These are phyloP conservation scores for Triticum timopheevii DNA, from an alignment of 176 grass and related monocot genomes.

Conservation along the genomic window DNA sequence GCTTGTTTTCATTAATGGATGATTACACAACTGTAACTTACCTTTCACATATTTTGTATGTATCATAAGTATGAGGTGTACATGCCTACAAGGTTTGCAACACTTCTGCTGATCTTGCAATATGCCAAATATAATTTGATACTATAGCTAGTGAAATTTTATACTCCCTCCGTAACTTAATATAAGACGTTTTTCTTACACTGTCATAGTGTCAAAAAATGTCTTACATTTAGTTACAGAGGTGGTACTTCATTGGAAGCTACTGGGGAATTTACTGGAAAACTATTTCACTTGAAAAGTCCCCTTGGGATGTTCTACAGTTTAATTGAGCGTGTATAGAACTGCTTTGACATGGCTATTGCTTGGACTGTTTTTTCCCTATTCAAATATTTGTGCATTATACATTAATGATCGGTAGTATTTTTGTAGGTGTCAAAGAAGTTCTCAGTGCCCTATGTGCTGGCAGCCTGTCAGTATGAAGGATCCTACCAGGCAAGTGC, in stretches of 20 bases:
- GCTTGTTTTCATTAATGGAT: slow-evolving; percentile 1
- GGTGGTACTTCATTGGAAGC: background rate
- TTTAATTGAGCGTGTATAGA: background rate
- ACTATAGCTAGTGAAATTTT: background rate
- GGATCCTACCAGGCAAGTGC: slow-evolving; percentile 76
- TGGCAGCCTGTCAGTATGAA: slow-evolving; percentile 86
- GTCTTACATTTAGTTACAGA: too few species aligned
- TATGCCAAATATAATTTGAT: background rate
- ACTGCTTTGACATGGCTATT: background rate
- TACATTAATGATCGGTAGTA: slow-evolving; percentile 21
- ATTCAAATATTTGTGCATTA: slow-evolving; percentile 21
- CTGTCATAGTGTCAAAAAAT: too few species aligned
- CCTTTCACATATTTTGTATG: background rate
- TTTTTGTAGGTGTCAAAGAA: slow-evolving; percentile 83
- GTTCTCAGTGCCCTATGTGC: slow-evolving; percentile 98
- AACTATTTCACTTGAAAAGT: slow-evolving; percentile 17
- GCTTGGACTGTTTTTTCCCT: background rate
- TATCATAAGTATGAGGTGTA: background rate
- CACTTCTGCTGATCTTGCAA: background rate
- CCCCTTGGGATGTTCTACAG: slow-evolving; percentile 2
- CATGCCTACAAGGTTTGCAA: background rate
- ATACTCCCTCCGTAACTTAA: background rate
- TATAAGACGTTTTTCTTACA: too few species aligned
- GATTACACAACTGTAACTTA: background rate
- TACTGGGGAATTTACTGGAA: background rate